These are phyloP conservation scores for Phtheirospermum japonicum DNA, from an alignment of 257 asterid genomes.

Conservation along the genomic window DNA sequence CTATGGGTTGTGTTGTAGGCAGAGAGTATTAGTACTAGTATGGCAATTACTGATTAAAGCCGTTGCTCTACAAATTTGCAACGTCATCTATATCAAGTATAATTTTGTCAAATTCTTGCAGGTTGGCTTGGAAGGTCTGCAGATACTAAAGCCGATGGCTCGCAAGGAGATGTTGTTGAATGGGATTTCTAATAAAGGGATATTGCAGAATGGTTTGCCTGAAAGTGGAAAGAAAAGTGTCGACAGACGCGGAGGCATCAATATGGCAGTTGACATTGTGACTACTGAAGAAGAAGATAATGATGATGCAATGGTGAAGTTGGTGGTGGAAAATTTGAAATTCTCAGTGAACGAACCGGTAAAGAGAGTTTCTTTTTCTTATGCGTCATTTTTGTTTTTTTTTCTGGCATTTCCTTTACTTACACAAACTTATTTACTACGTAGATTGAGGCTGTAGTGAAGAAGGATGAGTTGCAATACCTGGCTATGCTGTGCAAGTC, in stretches of 20 bases:
- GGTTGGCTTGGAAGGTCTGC: conserved; percentile 88
- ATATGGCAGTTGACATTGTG: conserved; percentile 69
- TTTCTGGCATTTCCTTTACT: conserved; percentile 17
- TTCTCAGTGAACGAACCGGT: conserved; percentile 93
- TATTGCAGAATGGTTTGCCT: conserved; percentile 42
- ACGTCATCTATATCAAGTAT: conserved; percentile 8
- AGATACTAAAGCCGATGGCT: conserved; percentile 74
- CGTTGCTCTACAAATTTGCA: conserved; percentile 16
- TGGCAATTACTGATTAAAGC: conserved; percentile 12
- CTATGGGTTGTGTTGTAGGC: conserved; percentile 11
- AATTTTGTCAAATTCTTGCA: conserved; percentile 39
- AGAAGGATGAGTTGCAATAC: conserved; percentile 78
- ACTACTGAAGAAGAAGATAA: conserved; percentile 61
- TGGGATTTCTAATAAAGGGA: conserved; percentile 38
- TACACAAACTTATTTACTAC: conserved; percentile 23
- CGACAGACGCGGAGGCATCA: conserved; percentile 54
- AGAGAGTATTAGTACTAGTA: background rate
- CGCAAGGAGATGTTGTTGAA: conserved; percentile 34
- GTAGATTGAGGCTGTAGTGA: conserved; percentile 86
- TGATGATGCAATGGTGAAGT: conserved; percentile 45
- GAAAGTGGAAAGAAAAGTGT: conserved; percentile 43
- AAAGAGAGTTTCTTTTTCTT: conserved; percentile 25
- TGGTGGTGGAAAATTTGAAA: conserved; percentile 74
- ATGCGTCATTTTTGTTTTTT: background rate
- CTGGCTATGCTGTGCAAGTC: conserved; percentile 68